Evolutionary conservation across 2,329 filamentous ascomycete species (phyloP).

Genomic region (Nothophaeocryptopus gaeumannii): DNA sequence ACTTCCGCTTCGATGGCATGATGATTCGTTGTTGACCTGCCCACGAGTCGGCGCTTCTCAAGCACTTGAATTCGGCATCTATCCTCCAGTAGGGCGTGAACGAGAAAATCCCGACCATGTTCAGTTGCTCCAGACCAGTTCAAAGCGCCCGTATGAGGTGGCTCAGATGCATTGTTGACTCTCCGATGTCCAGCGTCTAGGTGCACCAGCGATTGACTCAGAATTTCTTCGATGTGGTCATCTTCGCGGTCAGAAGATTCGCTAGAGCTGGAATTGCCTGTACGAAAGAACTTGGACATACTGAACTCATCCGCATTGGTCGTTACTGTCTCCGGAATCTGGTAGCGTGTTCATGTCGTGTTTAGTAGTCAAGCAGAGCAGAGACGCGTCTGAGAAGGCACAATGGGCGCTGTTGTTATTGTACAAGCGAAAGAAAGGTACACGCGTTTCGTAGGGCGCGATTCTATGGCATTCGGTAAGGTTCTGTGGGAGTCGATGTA

Average conservation of each 20-base stretch:
- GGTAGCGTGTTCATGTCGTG: no score
- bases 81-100: slow-evolving; percentile 48
- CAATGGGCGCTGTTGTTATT: no score
- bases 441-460: no score
- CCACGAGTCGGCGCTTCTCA: slow-evolving; percentile 25
- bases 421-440: no score
- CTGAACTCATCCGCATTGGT: background rate
- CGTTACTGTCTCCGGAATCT: no score
- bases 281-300: slow-evolving; percentile 19
- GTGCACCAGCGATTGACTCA: slow-evolving; percentile 4
- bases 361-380: no score
- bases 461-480: no score
- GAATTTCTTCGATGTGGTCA: slow-evolving; percentile 15
- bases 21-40: slow-evolving; percentile 23
- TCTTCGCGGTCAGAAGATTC: slow-evolving; percentile 18
- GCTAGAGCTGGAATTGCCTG: slow-evolving; percentile 17
- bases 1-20: slow-evolving; percentile 39
- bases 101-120: slow-evolving; percentile 35
- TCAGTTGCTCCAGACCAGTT: slow-evolving; percentile 4
- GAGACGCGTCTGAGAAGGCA: no score
- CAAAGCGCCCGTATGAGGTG: slow-evolving; percentile 1
- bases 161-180: no score
- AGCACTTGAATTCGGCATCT: slow-evolving; percentile 41
- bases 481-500: no score
- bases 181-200: slow-evolving; percentile 1